A percentile compares a stretch with the other conserved stretches of the same genome.
Evolutionary conservation across 495 filamentous ascomycete species (phyloP).

Genomic region (Penicillium chermesinum): DNA sequence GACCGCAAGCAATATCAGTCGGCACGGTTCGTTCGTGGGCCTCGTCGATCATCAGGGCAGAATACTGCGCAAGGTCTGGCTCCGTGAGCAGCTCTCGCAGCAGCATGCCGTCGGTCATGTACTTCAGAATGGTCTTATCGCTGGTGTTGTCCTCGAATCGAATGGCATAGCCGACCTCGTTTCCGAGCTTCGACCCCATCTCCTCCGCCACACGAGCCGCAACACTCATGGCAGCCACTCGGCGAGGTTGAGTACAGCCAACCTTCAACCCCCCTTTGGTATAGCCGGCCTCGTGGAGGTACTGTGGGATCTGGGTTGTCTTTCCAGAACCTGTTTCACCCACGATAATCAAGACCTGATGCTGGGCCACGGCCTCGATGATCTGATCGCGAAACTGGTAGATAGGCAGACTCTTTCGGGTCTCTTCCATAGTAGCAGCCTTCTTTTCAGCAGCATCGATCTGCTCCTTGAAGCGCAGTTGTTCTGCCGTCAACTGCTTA

Average conservation of each 20-base stretch:
- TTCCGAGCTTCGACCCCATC: constrained; percentile 83
- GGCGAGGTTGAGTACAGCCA: constrained; percentile 70
- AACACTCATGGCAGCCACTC: constrained; percentile 95
- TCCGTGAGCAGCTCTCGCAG: constrained; percentile 88
- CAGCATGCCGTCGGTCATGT: constrained; percentile 98
- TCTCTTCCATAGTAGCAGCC: constrained; percentile 80
- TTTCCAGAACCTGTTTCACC: constrained; percentile 46
- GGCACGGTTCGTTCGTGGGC: constrained; percentile 91
- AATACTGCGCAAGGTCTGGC: constrained; percentile 79
- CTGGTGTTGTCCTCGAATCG: constrained; percentile 92
- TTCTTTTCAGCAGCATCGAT: constrained; percentile 85
- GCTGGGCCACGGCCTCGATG: constrained; percentile 69
- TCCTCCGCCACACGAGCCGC: constrained; percentile 93
- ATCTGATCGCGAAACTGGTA: constrained; percentile 75
- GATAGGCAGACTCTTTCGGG: constrained; percentile 84
- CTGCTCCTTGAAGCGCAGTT: constrained; percentile 69
- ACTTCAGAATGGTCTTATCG: constrained; percentile 91
- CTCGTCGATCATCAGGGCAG: constrained; percentile 93
- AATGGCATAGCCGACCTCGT: constrained; percentile 92
- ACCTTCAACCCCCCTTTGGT: constrained; percentile 62
- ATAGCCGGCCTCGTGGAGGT: constrained; percentile 82
- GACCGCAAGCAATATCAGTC: constrained; percentile 85
- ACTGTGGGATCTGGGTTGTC: constrained; percentile 68
- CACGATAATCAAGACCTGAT: constrained; percentile 81
- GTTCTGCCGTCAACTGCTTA: constrained; percentile 68